These are phyloP conservation scores for Teunomyces tritomae DNA, from an alignment of 805 yeast genomes.

Conservation along the genomic window DNA sequence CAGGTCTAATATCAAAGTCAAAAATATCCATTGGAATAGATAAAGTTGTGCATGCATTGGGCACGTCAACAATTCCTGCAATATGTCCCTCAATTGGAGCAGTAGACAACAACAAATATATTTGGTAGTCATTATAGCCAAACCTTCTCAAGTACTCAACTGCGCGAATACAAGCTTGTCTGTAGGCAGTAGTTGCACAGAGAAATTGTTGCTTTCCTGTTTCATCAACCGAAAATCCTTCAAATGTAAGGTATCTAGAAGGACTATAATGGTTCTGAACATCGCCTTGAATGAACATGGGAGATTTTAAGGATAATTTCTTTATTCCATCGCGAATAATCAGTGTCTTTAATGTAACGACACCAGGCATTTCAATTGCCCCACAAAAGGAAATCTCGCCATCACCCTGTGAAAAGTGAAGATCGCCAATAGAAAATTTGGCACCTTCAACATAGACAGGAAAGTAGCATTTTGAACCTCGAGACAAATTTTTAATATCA, in stretches of 20 bases:
- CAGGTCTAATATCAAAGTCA: slow-evolving; percentile 47
- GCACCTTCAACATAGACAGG: slow-evolving; percentile 50
- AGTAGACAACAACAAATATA: slow-evolving; percentile 41
- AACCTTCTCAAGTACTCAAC: slow-evolving; percentile 49
- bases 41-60: slow-evolving; percentile 51
- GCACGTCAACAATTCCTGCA: slow-evolving; percentile 52
- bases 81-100: slow-evolving; percentile 54
- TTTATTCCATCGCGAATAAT: slow-evolving; percentile 44
- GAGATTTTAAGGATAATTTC: slow-evolving; percentile 40
- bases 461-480: slow-evolving; percentile 48
- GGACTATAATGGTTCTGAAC: slow-evolving; percentile 50
- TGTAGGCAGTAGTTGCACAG: slow-evolving; percentile 49
- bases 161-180: slow-evolving; percentile 48
- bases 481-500: slow-evolving; percentile 48
- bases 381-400: slow-evolving; percentile 56
- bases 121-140: slow-evolving; percentile 52
- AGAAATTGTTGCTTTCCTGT: slow-evolving; percentile 44
- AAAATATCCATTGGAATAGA: slow-evolving; percentile 53
- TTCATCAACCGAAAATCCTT: slow-evolving; percentile 53
- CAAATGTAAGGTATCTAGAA: slow-evolving; percentile 48
- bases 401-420: slow-evolving; percentile 53
- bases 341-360: slow-evolving; percentile 40
- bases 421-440: slow-evolving; percentile 46
- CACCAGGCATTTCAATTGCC: slow-evolving; percentile 53
- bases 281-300: slow-evolving; percentile 49